A percentile compares a stretch with the other conserved stretches of the same genome.
These are phyloP conservation scores for Xylariaceae sp. DNA, from an alignment of 2,329 filamentous ascomycete species.

Conservation along the genomic window DNA sequence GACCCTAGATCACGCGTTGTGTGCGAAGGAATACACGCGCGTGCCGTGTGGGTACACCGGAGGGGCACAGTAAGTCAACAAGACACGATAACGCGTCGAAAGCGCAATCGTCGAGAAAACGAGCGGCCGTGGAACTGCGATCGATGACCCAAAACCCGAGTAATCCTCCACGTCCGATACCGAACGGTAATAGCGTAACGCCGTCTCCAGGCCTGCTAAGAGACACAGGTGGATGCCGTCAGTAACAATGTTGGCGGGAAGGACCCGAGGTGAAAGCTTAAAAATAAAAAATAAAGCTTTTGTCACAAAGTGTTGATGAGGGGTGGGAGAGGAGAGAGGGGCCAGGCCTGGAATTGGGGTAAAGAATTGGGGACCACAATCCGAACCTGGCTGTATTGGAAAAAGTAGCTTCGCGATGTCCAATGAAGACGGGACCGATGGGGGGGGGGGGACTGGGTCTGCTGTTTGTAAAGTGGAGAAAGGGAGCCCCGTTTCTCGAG, in stretches of 20 bases:
- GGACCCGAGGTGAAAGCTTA: slow-evolving; percentile 13
- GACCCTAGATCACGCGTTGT: slow-evolving; percentile 13
- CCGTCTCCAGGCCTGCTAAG: slow-evolving; percentile 26
- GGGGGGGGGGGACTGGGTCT: slow-evolving; percentile 13
- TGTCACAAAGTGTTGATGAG: slow-evolving; percentile 25
- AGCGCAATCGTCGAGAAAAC: slow-evolving; percentile 12
- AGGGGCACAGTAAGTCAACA: slow-evolving; percentile 16
- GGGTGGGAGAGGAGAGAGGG: slow-evolving; percentile 9
- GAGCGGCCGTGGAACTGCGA: slow-evolving; percentile 18
- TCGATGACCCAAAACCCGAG: slow-evolving; percentile 20
- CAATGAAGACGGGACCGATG: slow-evolving; percentile 28
- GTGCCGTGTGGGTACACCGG: slow-evolving; percentile 13
- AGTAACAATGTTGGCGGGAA: slow-evolving; percentile 23
- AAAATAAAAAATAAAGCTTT: slow-evolving; percentile 20
- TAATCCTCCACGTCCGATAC: slow-evolving; percentile 31
- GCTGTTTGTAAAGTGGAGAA: slow-evolving; percentile 36
- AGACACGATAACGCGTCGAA: slow-evolving; percentile 14
- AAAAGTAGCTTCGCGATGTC: slow-evolving; percentile 34
- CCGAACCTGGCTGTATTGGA: slow-evolving; percentile 24
- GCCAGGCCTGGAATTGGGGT: slow-evolving; percentile 31
- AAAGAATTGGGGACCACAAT: slow-evolving; percentile 32
- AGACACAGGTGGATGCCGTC: slow-evolving; percentile 18
- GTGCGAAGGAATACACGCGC: slow-evolving; percentile 4
- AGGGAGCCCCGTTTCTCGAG: slow-evolving; percentile 30
- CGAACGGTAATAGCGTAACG: slow-evolving; percentile 24